Evolutionary conservation across 441 rosid species (phyloP).

Genomic region (Corymbia citriodora): DNA sequence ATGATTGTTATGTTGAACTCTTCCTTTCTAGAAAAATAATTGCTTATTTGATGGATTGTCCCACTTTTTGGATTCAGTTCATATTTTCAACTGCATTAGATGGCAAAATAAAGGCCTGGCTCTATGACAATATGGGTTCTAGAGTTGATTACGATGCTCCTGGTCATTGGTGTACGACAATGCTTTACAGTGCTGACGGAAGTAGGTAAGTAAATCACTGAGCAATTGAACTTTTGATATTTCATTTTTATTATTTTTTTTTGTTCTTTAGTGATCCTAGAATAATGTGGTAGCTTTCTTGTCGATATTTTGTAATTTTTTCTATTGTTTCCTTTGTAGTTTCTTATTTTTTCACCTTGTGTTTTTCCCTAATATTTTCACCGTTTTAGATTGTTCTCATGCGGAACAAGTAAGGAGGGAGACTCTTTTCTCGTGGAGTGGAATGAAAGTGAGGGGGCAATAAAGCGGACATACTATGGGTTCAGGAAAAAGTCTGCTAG

Average conservation of each 20-base stretch:
- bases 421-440: slow-evolving; percentile 34
- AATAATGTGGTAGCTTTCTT: background rate
- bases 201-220: slow-evolving; percentile 21
- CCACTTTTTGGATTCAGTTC: slow-evolving; percentile 15
- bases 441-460: slow-evolving; percentile 39
- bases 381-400: slow-evolving; percentile 25
- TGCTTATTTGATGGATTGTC: background rate
- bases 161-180: slow-evolving; percentile 28
- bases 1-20: background rate
- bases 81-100: slow-evolving; percentile 33
- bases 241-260: background rate
- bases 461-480: slow-evolving; percentile 27
- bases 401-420: slow-evolving; percentile 37
- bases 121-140: slow-evolving; percentile 34
- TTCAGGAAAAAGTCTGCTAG: slow-evolving; percentile 25
- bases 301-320: background rate
- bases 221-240: background rate
- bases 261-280: background rate
- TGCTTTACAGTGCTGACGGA: slow-evolving; percentile 36
- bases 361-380: background rate
- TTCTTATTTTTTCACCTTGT: background rate
- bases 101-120: slow-evolving; percentile 43
- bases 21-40: background rate
- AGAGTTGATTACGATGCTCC: slow-evolving; percentile 43
- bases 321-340: background rate